Conservation (phyloP, 257 asterid species). For the Anisodus tanguticus region DNA sequence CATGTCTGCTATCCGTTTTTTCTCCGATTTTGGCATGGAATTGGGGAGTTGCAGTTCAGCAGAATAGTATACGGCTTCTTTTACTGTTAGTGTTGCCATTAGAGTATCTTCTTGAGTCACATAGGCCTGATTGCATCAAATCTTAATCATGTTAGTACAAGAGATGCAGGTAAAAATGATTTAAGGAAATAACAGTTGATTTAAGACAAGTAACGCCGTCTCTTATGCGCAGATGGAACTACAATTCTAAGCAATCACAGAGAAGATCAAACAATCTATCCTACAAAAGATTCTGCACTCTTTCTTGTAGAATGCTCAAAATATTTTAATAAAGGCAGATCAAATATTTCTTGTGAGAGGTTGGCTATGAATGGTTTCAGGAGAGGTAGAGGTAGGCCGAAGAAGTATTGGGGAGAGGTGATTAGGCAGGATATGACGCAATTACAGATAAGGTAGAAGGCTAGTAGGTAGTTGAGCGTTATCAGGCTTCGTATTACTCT, state of each 20-base stretch:
- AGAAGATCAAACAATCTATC: no score
- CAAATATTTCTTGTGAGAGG: no score
- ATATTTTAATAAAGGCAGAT: background rate
- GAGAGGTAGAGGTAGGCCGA: no score
- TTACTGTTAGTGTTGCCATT: constrained; percentile 33
- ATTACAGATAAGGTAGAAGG: no score
- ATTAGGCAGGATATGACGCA: no score
- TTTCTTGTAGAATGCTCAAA: background rate
- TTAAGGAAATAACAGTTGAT: background rate
- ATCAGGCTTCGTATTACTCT: no score
- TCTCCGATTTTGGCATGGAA: constrained; percentile 34
- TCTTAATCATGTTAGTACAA: background rate
- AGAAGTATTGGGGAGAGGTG: no score
- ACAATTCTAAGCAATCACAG: no score
- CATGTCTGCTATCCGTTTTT: constrained; percentile 36
- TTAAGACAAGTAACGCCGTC: background rate
- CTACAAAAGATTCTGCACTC: no score
- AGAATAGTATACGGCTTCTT: constrained; percentile 38
- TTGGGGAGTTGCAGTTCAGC: constrained; percentile 42
- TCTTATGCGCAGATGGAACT: no score
- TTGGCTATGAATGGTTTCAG: no score
- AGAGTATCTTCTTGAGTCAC: constrained; percentile 41
- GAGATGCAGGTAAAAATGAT: background rate
- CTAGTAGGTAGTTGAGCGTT: no score
- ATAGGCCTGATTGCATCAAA: constrained; percentile 32